Evolutionary conservation across 2,329 filamentous ascomycete genomes (phyloP).

Genomic region (Aureobasidium musti): DNA sequence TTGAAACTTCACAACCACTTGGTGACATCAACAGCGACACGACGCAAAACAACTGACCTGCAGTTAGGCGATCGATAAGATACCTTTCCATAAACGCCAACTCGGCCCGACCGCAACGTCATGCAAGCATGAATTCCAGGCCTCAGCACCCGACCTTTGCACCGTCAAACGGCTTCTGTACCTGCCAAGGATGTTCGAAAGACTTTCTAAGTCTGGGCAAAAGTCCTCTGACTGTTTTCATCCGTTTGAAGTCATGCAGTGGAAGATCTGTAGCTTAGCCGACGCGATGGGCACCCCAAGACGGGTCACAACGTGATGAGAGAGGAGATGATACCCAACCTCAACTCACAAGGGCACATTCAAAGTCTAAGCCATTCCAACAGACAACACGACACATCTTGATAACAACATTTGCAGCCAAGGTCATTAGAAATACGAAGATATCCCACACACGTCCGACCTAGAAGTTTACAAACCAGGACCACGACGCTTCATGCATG

Average conservation of each 20-base stretch:
- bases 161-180: constrained; percentile 9
- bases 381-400: not conserved
- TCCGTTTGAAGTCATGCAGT: not conserved
- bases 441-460: too few species aligned
- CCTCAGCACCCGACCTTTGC: not conserved
- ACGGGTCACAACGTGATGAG: not conserved
- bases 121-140: not conserved
- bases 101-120: constrained; percentile 11
- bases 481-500: too few species aligned
- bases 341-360: not conserved
- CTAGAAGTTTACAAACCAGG: too few species aligned
- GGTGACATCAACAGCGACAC: not conserved
- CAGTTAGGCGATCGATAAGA: not conserved
- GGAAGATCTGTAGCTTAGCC: not conserved
- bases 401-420: not conserved
- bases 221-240: not conserved
- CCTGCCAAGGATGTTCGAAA: not conserved
- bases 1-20: not conserved
- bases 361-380: not conserved
- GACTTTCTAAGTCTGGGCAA: not conserved
- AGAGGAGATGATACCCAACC: not conserved
- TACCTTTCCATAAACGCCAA: not conserved
- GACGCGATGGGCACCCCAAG: not conserved
- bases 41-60: not conserved
- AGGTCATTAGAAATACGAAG: too few species aligned